Conservation (phyloP, 2,329 filamentous ascomycete genomes). For the Alternaria longipes region DNA sequence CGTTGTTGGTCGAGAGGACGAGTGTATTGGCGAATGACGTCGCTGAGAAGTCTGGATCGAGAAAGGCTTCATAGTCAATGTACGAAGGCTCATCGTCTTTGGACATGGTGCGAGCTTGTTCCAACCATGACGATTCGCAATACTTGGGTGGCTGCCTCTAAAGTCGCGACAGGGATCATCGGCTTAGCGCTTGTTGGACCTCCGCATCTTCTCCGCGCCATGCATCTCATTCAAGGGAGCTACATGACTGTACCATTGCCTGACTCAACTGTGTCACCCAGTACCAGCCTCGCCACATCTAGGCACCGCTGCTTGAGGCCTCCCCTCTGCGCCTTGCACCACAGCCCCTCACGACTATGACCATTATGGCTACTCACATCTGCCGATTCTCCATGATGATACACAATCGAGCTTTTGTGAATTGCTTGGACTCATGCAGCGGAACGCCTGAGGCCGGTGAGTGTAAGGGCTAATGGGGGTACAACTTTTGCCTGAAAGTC, state of each 20-base stretch:
- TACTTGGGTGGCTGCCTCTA: not conserved
- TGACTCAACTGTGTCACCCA: not conserved
- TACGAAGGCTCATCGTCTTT: conserved; percentile 73
- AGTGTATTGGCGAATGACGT: conserved; percentile 86
- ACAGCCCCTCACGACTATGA: not conserved
- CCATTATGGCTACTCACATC: not conserved
- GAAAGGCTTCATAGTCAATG: conserved; percentile 94
- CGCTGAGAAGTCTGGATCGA: conserved; percentile 82
- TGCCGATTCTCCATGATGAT: not conserved
- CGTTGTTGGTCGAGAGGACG: conserved; percentile 89
- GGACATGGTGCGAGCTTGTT: conserved; percentile 34
- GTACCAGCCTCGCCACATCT: conserved; percentile 7
- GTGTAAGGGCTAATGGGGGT: not conserved
- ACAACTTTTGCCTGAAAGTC: conserved; percentile 2
- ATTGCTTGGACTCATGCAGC: not conserved
- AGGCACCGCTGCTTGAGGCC: conserved; percentile 6
- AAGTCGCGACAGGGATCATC: conserved; percentile 8
- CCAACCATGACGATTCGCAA: not conserved
- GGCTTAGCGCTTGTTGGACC: conserved; percentile 13
- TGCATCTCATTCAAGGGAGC: not conserved
- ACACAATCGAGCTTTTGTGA: not conserved
- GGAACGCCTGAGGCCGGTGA: not conserved
- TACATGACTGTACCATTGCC: not conserved
- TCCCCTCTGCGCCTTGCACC: not conserved
- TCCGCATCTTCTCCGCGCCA: not conserved